A percentile compares a stretch with the other conserved stretches of the same genome.
These are phyloP conservation scores for Stereocaulon alpinum DNA, from an alignment of 495 filamentous ascomycete genomes.

Conservation along the genomic window DNA sequence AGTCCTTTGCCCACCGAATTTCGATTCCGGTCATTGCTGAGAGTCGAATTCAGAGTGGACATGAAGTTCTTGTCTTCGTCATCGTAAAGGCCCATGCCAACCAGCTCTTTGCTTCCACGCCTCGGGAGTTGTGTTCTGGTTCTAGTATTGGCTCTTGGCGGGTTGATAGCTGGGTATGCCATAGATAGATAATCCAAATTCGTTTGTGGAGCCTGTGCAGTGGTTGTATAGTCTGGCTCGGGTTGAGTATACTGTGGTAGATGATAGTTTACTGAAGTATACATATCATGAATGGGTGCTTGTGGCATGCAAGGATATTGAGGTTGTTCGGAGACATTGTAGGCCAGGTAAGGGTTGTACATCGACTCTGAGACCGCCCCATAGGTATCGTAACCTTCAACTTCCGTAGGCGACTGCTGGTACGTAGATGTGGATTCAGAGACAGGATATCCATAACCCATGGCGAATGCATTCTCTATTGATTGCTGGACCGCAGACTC, in stretches of 20 bases:
- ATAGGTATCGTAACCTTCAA: neutral
- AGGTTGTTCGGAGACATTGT: neutral
- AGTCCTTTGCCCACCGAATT: constrained; percentile 53
- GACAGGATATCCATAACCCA: constrained; percentile 13
- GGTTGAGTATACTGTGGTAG: constrained; percentile 7
- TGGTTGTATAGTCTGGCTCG: neutral
- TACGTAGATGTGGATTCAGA: neutral
- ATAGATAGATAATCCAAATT: constrained; percentile 48
- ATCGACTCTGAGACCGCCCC: neutral
- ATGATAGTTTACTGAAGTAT: constrained; percentile 15
- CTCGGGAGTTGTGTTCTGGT: constrained; percentile 27
- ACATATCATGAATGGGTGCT: neutral
- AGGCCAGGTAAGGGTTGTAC: neutral
- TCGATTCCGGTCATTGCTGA: constrained; percentile 26
- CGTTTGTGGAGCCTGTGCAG: constrained; percentile 35
- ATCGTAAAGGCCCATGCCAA: constrained; percentile 79
- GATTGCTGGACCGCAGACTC: constrained; percentile 14
- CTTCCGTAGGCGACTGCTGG: constrained; percentile 1
- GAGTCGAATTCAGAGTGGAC: constrained; percentile 35
- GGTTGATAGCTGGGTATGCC: constrained; percentile 29
- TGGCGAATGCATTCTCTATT: constrained; percentile 16
- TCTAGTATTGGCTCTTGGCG: neutral
- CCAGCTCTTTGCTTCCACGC: constrained; percentile 55
- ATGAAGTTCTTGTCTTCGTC: constrained; percentile 38
- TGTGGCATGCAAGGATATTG: constrained; percentile 6